Conservation (phyloP, 1,284 basidiomycete genomes). For the Stereum hirsutum region DNA sequence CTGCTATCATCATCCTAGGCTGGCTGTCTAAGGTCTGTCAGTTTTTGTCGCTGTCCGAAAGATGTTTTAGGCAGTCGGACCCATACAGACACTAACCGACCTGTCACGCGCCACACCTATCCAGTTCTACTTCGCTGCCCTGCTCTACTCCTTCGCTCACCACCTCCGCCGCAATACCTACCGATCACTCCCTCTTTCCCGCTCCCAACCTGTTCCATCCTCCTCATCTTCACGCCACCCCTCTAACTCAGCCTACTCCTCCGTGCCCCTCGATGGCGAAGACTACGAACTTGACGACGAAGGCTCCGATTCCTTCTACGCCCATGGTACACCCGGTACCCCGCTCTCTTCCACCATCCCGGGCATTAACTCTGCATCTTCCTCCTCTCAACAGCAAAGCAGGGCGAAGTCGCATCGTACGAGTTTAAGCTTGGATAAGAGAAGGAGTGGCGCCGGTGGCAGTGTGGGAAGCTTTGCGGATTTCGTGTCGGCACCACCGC, state of each 20-base stretch:
- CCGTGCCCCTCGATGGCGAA: conserved; percentile 35
- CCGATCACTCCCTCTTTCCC: conserved; percentile 67
- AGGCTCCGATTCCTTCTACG: conserved; percentile 7
- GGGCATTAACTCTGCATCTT: conserved; percentile 6
- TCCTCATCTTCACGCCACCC: conserved; percentile 14
- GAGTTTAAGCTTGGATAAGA: no score
- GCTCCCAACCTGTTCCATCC: conserved; percentile 22
- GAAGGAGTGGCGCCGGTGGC: no score
- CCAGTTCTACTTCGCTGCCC: conserved; percentile 86
- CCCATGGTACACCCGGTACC: conserved; percentile 1
- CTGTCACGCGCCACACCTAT: not conserved
- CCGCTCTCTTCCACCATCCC: conserved; percentile 10
- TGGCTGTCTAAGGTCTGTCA: conserved; percentile 83
- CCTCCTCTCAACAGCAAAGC: conserved; percentile 1
- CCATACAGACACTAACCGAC: not conserved
- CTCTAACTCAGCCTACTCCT: conserved; percentile 13
- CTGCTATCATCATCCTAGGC: conserved; percentile 68
- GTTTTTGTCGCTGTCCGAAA: no score
- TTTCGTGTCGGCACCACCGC: conserved; percentile 12
- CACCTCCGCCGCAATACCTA: conserved; percentile 93
- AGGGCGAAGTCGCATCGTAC: no score
- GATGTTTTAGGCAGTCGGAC: no score
- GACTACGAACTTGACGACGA: conserved; percentile 38
- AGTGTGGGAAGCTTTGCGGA: conserved; percentile 14
- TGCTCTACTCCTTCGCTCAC: conserved; percentile 90